phyloP scores from a whole-genome alignment of 345 rosid genomes.

The Dovyalis caffra region DNA sequence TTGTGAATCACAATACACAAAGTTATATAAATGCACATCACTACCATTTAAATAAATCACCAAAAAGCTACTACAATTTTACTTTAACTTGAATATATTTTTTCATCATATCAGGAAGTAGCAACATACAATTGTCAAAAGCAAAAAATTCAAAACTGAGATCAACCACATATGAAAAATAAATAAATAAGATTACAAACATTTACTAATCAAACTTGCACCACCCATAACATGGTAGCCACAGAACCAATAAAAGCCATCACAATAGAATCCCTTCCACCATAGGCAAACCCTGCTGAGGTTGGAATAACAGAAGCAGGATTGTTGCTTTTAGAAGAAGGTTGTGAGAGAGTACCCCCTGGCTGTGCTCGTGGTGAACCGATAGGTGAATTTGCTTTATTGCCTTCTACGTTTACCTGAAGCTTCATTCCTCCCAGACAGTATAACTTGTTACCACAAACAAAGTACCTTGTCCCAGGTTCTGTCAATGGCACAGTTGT shows the following conservation, averaged over 20 bases:
- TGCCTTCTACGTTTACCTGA: constrained; percentile 43
- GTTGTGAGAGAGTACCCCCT: background rate
- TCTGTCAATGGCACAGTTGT: constrained; percentile 59
- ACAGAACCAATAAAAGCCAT: constrained; percentile 17
- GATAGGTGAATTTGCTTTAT: constrained; percentile 40
- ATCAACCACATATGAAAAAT: background rate
- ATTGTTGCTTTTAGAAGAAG: constrained; percentile 45
- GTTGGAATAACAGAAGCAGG: constrained; percentile 41
- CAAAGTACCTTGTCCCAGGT: constrained; percentile 59
- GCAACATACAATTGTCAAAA: background rate
- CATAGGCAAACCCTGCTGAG: constrained; percentile 30
- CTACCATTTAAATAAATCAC: too few relatives aligned
- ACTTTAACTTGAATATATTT: background rate
- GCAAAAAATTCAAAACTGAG: background rate
- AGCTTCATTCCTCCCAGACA: constrained; percentile 93
- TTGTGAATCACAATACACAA: too few relatives aligned
- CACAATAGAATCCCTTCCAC: constrained; percentile 20
- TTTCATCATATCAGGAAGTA: background rate
- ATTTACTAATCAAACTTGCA: constrained; percentile 6
- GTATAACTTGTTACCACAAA: constrained; percentile 57
- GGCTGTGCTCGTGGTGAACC: constrained; percentile 48
- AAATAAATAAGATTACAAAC: background rate
- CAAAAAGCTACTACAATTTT: too few relatives aligned
- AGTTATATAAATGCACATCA: too few relatives aligned
- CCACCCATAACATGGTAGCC: background rate